These are phyloP conservation scores for Diaporthe amygdali DNA, from an alignment of 2,329 filamentous ascomycete species.

Conservation along the genomic window DNA sequence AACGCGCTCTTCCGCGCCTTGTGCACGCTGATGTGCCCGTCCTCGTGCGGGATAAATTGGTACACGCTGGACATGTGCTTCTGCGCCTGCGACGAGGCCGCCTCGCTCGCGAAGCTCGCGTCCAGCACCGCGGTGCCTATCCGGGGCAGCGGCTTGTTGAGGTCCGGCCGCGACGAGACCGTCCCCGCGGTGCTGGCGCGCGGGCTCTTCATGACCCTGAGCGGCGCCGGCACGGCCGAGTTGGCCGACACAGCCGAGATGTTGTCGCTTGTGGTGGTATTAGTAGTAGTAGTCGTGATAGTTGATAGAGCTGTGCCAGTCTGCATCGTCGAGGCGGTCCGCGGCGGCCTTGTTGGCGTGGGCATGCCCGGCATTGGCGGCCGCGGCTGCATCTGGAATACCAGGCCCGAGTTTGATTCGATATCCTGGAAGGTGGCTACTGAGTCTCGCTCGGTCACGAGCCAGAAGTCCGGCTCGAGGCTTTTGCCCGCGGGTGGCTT, in stretches of 20 bases:
- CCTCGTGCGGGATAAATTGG: constrained; percentile 27
- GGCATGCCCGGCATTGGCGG: constrained; percentile 11
- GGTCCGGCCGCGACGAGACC: constrained; percentile 15
- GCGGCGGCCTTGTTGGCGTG: constrained; percentile 19
- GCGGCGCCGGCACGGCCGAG: background rate
- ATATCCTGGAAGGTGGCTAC: background rate
- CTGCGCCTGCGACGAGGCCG: background rate
- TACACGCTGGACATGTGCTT: constrained; percentile 23
- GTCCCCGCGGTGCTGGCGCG: constrained; percentile 45
- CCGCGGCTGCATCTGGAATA: constrained; percentile 10
- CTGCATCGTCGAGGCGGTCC: background rate
- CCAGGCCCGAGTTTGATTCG: constrained; percentile 3
- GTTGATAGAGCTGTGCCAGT: background rate
- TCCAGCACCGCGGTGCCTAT: constrained; percentile 22
- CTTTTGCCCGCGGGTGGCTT: background rate
- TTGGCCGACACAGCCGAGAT: background rate
- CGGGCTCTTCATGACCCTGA: background rate
- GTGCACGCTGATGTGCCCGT: constrained; percentile 27
- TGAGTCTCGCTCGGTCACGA: constrained; percentile 13
- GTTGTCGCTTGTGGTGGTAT: background rate
- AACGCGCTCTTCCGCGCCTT: constrained; percentile 15
- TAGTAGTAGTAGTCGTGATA: background rate
- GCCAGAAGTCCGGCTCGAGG: constrained; percentile 19
- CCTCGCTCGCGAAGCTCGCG: background rate
- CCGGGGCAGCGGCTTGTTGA: constrained; percentile 25